A percentile compares a stretch with the other conserved stretches of the same genome.
phyloP scores from a whole-genome alignment of 192 early-diverging fungal species.

The Coemansia sp. region DNA sequence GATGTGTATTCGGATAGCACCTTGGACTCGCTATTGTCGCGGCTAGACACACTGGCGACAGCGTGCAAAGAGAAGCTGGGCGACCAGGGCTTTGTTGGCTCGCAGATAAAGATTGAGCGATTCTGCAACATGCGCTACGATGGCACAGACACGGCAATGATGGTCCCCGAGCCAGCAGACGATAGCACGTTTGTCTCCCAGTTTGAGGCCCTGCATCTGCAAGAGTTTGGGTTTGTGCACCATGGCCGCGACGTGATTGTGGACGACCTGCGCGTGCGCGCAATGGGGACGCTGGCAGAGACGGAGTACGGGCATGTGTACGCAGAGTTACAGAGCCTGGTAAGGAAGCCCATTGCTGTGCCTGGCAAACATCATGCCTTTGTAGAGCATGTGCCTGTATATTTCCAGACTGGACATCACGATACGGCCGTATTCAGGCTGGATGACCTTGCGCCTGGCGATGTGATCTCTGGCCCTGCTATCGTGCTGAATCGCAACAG shows the following conservation, averaged over 20 bases:
- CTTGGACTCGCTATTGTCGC: slow-evolving; percentile 51
- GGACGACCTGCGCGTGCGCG: slow-evolving; percentile 91
- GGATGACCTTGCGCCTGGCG: slow-evolving; percentile 62
- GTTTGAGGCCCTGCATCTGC: slow-evolving; percentile 77
- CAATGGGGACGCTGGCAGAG: slow-evolving; percentile 60
- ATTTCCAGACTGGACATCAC: slow-evolving; percentile 75
- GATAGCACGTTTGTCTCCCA: slow-evolving; percentile 56
- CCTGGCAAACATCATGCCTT: slow-evolving; percentile 22
- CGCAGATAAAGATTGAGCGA: slow-evolving; percentile 59
- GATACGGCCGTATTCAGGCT: slow-evolving; percentile 75
- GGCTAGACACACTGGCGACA: slow-evolving; percentile 53
- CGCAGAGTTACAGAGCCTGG: slow-evolving; percentile 51
- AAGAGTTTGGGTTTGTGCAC: slow-evolving; percentile 96
- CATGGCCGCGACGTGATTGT: slow-evolving; percentile 78
- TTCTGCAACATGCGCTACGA: slow-evolving; percentile 91
- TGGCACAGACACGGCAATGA: slow-evolving; percentile 89
- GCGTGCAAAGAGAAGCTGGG: slow-evolving; percentile 57
- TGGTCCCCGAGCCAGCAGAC: slow-evolving; percentile 71
- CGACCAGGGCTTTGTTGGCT: slow-evolving; percentile 68
- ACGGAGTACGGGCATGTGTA: slow-evolving; percentile 41
- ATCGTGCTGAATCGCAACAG: slow-evolving; percentile 89
- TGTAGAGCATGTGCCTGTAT: slow-evolving; percentile 60
- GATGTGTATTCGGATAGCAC: slow-evolving; percentile 48
- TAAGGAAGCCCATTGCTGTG: not conserved
- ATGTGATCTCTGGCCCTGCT: slow-evolving; percentile 76